phyloP scores from a whole-genome alignment of 2,329 filamentous ascomycete species.

The Rutstroemia sp. region DNA sequence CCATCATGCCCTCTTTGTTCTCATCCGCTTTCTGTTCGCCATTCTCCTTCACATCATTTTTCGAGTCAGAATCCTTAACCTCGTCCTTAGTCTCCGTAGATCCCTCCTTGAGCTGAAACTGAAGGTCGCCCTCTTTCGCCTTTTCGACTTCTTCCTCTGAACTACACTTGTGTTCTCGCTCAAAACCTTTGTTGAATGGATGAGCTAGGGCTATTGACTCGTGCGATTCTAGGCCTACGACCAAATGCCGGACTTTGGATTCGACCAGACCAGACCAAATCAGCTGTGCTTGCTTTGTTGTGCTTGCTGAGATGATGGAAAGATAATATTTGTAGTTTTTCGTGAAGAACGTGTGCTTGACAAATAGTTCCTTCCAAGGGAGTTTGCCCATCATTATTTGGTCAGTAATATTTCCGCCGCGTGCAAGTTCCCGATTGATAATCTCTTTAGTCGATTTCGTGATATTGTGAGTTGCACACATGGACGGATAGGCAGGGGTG shows the following conservation, averaged over 20 bases:
- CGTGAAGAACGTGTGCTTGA: slow-evolving; percentile 90
- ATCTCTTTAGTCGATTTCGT: slow-evolving; percentile 78
- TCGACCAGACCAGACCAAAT: slow-evolving; percentile 89
- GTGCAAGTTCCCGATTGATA: slow-evolving; percentile 74
- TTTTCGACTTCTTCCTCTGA: slow-evolving; percentile 54
- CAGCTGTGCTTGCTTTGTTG: slow-evolving; percentile 74
- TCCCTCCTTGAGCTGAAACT: slow-evolving; percentile 43
- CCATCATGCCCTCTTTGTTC: slow-evolving; percentile 28
- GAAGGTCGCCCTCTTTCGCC: slow-evolving; percentile 53
- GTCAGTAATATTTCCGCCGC: slow-evolving; percentile 69
- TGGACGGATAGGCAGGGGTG: slow-evolving; percentile 92
- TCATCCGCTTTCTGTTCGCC: slow-evolving; percentile 27
- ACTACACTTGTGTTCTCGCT: slow-evolving; percentile 67
- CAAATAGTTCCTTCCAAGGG: slow-evolving; percentile 82
- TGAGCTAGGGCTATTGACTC: slow-evolving; percentile 75
- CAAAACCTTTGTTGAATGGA: slow-evolving; percentile 88
- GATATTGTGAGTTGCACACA: slow-evolving; percentile 96
- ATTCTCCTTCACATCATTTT: slow-evolving; percentile 31
- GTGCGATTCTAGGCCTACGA: slow-evolving; percentile 75
- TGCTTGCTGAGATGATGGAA: slow-evolving; percentile 75
- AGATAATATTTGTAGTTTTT: slow-evolving; percentile 93
- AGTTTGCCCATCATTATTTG: slow-evolving; percentile 70
- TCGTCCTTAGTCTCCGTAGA: slow-evolving; percentile 25
- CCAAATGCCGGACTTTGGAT: slow-evolving; percentile 82
- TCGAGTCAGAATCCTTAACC: slow-evolving; percentile 39